A percentile compares a stretch with the other conserved stretches of the same genome.
Evolutionary conservation across 768 basidiomycete species (phyloP).

Genomic region (Russula virescens): DNA sequence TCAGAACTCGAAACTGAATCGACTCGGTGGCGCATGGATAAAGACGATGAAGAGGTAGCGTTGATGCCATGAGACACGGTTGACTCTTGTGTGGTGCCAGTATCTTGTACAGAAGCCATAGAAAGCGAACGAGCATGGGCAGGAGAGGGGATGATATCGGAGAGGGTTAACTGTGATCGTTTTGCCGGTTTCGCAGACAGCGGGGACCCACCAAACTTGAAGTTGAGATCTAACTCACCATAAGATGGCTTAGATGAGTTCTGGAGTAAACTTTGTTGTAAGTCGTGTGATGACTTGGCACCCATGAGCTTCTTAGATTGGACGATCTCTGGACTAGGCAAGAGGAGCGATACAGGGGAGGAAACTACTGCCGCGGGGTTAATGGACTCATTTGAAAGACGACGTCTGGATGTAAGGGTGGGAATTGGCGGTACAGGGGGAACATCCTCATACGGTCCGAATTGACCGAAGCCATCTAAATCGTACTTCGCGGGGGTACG

Average conservation of each 20-base stretch:
- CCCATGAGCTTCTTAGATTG: slow-evolving; percentile 1
- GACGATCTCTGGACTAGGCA: slow-evolving; percentile 22
- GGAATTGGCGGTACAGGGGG: slow-evolving; percentile 53
- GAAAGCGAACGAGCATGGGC: slow-evolving; percentile 47
- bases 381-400: slow-evolving; percentile 21
- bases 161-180: slow-evolving; percentile 48
- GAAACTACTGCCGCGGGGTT: background rate
- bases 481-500: slow-evolving; percentile 67
- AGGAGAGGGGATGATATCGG: slow-evolving; percentile 70
- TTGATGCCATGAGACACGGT: slow-evolving; percentile 25
- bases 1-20: slow-evolving; percentile 44
- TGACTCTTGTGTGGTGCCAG: slow-evolving; percentile 30
- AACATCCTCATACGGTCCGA: slow-evolving; percentile 34
- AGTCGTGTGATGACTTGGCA: background rate
- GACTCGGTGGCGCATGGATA: slow-evolving; percentile 33
- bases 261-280: slow-evolving; percentile 9
- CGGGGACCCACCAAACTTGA: slow-evolving; percentile 64
- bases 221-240: slow-evolving; percentile 63
- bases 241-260: slow-evolving; percentile 42
- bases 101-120: slow-evolving; percentile 35
- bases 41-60: slow-evolving; percentile 34
- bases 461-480: slow-evolving; percentile 41
- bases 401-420: slow-evolving; percentile 18
- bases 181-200: slow-evolving; percentile 18
- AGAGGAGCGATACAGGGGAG: slow-evolving; percentile 1